These are phyloP conservation scores for Sporisorium sorghi DNA, from an alignment of 1,284 basidiomycete species.

Conservation along the genomic window DNA sequence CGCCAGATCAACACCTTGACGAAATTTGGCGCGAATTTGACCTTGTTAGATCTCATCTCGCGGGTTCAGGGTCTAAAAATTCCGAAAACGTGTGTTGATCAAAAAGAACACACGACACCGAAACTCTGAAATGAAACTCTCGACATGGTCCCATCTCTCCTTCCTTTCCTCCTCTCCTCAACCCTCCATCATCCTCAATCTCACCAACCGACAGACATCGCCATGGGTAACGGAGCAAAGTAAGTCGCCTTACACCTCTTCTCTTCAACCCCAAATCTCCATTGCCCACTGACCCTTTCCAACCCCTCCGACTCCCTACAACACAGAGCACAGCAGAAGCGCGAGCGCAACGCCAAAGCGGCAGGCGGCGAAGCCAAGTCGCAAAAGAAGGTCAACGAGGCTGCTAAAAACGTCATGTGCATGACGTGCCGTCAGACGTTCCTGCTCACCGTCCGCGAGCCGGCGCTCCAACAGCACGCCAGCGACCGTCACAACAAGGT, in stretches of 20 bases:
- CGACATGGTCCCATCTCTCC: not conserved
- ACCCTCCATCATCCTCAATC: not conserved
- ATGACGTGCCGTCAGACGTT: slow-evolving; percentile 72
- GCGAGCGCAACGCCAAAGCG: slow-evolving; percentile 66
- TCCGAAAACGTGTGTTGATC: not conserved
- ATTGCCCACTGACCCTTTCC: not conserved
- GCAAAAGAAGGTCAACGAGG: slow-evolving; percentile 69
- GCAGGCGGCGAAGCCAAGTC: slow-evolving; percentile 59
- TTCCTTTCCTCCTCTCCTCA: slow-evolving; percentile 4
- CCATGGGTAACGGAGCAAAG: slow-evolving; percentile 64
- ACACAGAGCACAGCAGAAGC: slow-evolving; percentile 65
- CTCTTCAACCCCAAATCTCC: not conserved
- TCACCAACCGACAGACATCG: not conserved
- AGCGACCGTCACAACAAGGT: slow-evolving; percentile 63
- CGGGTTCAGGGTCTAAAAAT: slow-evolving; percentile 9
- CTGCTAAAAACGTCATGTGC: slow-evolving; percentile 72
- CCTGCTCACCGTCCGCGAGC: slow-evolving; percentile 71
- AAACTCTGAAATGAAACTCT: not conserved
- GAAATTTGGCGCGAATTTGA: not conserved
- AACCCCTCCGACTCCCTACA: not conserved
- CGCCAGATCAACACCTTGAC: slow-evolving; percentile 4
- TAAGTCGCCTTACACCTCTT: slow-evolving; percentile 15
- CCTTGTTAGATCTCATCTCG: not conserved
- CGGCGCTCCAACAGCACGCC: slow-evolving; percentile 64
- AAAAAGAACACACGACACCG: slow-evolving; percentile 2